Evolutionary conservation across 2,329 filamentous ascomycete genomes (phyloP).

Genomic region (Venturiaceae sp.): DNA sequence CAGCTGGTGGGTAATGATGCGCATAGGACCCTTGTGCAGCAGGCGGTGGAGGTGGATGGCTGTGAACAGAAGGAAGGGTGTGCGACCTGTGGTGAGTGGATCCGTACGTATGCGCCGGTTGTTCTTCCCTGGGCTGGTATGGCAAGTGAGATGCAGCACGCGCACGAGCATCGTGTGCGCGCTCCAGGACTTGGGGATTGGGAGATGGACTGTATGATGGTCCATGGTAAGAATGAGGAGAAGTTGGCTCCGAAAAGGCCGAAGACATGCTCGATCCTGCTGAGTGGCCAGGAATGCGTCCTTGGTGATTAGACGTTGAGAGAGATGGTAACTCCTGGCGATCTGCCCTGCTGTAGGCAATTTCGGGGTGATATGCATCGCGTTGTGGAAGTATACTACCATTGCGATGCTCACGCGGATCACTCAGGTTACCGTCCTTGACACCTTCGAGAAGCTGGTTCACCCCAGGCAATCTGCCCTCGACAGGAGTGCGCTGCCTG

Average conservation of each 20-base stretch:
- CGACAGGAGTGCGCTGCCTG: too few species aligned
- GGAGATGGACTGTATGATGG: neutral
- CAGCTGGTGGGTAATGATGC: too few species aligned
- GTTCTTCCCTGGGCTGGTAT: neutral
- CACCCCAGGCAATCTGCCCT: too few species aligned
- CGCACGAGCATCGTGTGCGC: neutral
- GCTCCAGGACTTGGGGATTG: neutral
- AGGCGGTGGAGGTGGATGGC: neutral
- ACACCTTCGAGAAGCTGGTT: neutral
- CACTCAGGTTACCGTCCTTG: neutral
- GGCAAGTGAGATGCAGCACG: neutral
- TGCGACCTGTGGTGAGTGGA: neutral
- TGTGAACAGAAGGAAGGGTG: neutral
- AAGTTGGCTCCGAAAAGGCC: neutral
- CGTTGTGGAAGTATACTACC: neutral
- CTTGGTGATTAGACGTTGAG: neutral
- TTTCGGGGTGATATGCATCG: neutral
- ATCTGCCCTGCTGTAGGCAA: neutral
- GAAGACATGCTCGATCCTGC: conserved; percentile 1
- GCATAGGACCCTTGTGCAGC: too few species aligned
- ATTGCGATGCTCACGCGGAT: neutral
- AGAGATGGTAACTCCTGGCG: neutral
- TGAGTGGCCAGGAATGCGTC: neutral
- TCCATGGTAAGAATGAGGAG: neutral
- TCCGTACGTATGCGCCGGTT: neutral